Percentiles rank a stretch among this genome's conserved stretches.
These are phyloP conservation scores for Serendipita vermifera DNA, from an alignment of 768 basidiomycete genomes.

Conservation along the genomic window DNA sequence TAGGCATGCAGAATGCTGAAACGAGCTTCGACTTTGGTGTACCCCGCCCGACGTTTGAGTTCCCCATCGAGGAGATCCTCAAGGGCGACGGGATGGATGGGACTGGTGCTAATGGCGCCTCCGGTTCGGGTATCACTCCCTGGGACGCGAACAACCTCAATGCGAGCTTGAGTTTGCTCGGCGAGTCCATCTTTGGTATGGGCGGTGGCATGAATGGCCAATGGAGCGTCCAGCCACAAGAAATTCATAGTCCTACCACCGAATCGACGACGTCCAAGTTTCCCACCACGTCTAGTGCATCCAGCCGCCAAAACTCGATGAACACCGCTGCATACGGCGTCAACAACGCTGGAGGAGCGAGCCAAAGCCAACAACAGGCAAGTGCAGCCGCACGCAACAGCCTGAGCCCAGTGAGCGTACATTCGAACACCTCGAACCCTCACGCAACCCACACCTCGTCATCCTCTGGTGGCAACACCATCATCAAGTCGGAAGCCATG, in stretches of 20 bases:
- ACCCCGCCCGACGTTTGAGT: conserved; percentile 67
- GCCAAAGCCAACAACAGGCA: neutral
- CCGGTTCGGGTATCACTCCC: conserved; percentile 33
- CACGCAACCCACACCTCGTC: too few relatives aligned
- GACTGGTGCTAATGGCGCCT: neutral
- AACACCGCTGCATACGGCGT: neutral
- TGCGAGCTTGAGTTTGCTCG: conserved; percentile 51
- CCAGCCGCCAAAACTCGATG: neutral
- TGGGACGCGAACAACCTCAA: conserved; percentile 24
- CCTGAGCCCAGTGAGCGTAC: neutral
- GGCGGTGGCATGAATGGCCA: neutral
- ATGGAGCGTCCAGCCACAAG: neutral
- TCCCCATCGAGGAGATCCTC: conserved; percentile 74
- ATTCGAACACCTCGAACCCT: neutral
- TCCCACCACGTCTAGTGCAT: neutral
- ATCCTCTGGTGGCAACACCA: too few relatives aligned
- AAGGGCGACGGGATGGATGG: conserved; percentile 28
- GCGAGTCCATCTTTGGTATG: conserved; percentile 25
- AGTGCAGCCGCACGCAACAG: neutral
- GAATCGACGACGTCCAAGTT: neutral
- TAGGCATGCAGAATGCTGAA: neutral
- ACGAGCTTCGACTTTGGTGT: conserved; percentile 38
- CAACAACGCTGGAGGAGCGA: neutral
- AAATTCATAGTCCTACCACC: neutral
- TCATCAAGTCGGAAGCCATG: too few relatives aligned